Evolutionary conservation across 2,329 filamentous ascomycete genomes (phyloP), one percentile per base, ranked within the genome.

Genomic region (Pestalotiopsis sp.): DNA sequence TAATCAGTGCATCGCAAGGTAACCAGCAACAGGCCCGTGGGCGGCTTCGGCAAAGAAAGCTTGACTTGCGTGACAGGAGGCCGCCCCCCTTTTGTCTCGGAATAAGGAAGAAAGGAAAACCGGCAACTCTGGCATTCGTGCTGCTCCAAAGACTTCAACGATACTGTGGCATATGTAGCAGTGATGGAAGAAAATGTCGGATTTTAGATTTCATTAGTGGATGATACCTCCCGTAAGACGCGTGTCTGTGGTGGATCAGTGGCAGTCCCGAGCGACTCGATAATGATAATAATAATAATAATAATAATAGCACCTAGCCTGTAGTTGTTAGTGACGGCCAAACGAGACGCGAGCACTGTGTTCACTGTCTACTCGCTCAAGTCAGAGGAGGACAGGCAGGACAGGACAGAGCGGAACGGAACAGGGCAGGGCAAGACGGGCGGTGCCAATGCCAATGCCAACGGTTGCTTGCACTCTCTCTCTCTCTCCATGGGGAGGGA

Each of bases 221-320:
- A 65, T 65, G 64, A 57, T 58, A 65, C 52, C 64, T 58, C 41
- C 45, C 64, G 64, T 45, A 60, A 66, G 64, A 66, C 64, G 64
- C 64, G 64, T 66, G 64, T 66, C 64, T 23, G 52, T 45, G 23
- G 64, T 66, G 64, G 64, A 60, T 59, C 52, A 41, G 13, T 27
- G 52, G 39, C 58, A 49, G 36, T 55, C 17, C 52, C 55, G 36
- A 52, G 36, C 20, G 39, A 59, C 36, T 60, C 23, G 41, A 36
- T 36, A 31, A 31, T 31, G 7, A 31, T 31, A 31, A 31, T 31
- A 31, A 36, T 36, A 36, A 36, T 9, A 36, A 31, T 31, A 31
- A 31, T 31, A 31, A 36, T 36, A 36, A 36, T 9, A 36, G 31
- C 31, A 36, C 23, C 12, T n/a, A 20, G 31, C 23, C 7, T 36